Evolutionary conservation across 2,329 filamentous ascomycete species (phyloP).

Genomic region (Kalaharituber pfeilii): DNA sequence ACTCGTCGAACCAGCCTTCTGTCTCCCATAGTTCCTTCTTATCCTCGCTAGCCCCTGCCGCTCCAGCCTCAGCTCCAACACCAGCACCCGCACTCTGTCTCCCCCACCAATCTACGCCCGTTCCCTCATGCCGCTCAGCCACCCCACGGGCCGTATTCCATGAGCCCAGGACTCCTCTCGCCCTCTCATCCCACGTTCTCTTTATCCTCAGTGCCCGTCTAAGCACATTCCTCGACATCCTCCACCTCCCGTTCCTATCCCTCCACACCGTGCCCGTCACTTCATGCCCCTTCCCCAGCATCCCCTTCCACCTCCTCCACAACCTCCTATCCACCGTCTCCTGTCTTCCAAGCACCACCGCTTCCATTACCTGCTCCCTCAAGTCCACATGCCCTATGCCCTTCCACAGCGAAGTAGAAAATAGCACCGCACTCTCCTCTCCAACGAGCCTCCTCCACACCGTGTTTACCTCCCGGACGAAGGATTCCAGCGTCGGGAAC

Average conservation of each 20-base stretch:
- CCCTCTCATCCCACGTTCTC: neutral
- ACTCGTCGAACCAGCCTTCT: too few relatives aligned
- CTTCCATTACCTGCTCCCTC: neutral
- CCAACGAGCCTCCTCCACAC: neutral
- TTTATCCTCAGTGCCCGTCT: conserved; percentile 47
- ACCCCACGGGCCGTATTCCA: too few relatives aligned
- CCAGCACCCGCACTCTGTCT: too few relatives aligned
- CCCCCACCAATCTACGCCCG: too few relatives aligned
- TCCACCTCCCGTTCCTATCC: conserved; percentile 85
- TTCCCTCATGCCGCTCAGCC: too few relatives aligned
- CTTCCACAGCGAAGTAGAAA: neutral
- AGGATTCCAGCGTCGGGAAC: conserved; percentile 73
- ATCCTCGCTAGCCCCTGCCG: too few relatives aligned
- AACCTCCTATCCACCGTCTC: neutral
- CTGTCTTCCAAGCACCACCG: neutral
- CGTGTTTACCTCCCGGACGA: conserved; percentile 58
- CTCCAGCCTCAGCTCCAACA: too few relatives aligned
- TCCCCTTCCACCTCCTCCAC: conserved; percentile 68
- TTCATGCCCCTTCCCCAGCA: conserved; percentile 67
- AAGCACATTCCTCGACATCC: conserved; percentile 83
- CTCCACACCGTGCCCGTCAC: conserved; percentile 61
- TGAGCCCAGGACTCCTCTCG: too few relatives aligned
- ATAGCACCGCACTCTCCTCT: neutral
- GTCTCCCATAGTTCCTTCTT: too few relatives aligned
- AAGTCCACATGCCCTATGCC: neutral